These are phyloP conservation scores for Avena insularis DNA, from an alignment of 176 grass and related monocot genomes.

Conservation along the genomic window DNA sequence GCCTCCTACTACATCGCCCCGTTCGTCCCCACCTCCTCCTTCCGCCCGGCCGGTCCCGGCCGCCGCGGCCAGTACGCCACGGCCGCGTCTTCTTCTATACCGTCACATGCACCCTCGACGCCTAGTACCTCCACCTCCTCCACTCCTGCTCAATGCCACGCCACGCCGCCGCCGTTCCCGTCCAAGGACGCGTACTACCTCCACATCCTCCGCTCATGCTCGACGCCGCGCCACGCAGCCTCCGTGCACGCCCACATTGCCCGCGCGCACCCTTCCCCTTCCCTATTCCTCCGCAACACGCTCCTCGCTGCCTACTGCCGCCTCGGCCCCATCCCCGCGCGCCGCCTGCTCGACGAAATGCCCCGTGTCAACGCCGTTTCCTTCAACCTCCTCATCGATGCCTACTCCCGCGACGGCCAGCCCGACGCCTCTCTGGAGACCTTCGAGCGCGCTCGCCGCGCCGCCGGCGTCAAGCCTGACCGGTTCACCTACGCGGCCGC, in stretches of 20 bases:
- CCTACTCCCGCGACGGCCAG: slow-evolving; percentile 48
- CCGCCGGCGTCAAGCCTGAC: slow-evolving; percentile 34
- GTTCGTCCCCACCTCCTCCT: not conserved
- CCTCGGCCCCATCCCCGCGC: slow-evolving; percentile 18
- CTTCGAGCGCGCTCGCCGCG: slow-evolving; percentile 33
- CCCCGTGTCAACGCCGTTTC: slow-evolving; percentile 58
- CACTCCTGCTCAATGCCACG: slow-evolving; percentile 33
- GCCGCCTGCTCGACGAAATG: slow-evolving; percentile 70
- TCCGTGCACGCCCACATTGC: slow-evolving; percentile 57
- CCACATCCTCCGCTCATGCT: slow-evolving; percentile 52
- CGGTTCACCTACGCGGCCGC: slow-evolving; percentile 54
- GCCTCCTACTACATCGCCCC: no score
- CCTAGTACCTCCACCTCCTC: slow-evolving; percentile 48
- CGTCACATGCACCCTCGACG: slow-evolving; percentile 12
- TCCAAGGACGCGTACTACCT: slow-evolving; percentile 60
- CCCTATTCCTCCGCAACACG: slow-evolving; percentile 61
- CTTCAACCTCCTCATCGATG: slow-evolving; percentile 64
- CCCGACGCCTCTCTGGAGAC: not conserved
- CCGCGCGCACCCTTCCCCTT: slow-evolving; percentile 36
- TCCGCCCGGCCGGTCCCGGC: not conserved
- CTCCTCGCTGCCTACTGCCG: slow-evolving; percentile 57
- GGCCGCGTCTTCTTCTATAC: not conserved
- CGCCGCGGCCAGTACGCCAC: not conserved
- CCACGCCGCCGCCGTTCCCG: slow-evolving; percentile 49
- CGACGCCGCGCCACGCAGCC: slow-evolving; percentile 25